Base-by-base conservation (phyloP, 257 asterid species). In the Petunia secreta region DNA sequence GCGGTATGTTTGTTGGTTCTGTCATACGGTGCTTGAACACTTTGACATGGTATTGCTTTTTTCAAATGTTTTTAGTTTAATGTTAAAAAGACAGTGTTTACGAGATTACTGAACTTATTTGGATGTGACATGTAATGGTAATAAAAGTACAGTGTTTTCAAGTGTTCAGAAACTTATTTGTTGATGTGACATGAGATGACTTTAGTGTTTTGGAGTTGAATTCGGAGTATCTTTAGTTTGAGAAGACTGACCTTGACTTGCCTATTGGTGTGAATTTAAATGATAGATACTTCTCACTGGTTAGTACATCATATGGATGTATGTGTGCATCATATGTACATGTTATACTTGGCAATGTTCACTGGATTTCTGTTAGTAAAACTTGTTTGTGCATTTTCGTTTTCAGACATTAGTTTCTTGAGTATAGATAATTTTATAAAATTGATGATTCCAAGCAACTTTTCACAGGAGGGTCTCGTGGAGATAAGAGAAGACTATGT, bases 401-500 rank as follows among this genome's bases (percentile, higher is more conserved):
- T 75, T 25, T 52, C 36, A 58, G 7, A 57, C 50, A 4, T 55
- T 37, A 11, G 14, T n/a, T 53, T 37, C 41, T 15, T 38, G 13
- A n/a, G 75, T 67, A 7, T 36, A 43, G 54, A 67, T 43, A 7
- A 14, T 66, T 54, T 40, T 68, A 76, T 71, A 11, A 54, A 57
- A 60, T 78, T 79, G 60, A 79, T 50, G 7, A 5, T 40, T 65
- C 65, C 63, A 57, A 39, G 77, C 75, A 75, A 77, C 63, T 64
- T 83, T 83, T 88, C 60, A 77, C 90, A 95, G 99, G 96, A 90
- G 83, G 97, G 94, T 77, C 90, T 93, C 71, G 90, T 95, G 62
- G 97, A 95, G 87, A 95, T 95, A 82, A 88, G 94, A 87, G 99
- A 95, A 89, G 99, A 95, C 77, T 92, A 86, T 83, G 64, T 80